Base-by-base conservation (phyloP, 495 filamentous ascomycete genomes). In the Polyplosphaeria fusca region DNA sequence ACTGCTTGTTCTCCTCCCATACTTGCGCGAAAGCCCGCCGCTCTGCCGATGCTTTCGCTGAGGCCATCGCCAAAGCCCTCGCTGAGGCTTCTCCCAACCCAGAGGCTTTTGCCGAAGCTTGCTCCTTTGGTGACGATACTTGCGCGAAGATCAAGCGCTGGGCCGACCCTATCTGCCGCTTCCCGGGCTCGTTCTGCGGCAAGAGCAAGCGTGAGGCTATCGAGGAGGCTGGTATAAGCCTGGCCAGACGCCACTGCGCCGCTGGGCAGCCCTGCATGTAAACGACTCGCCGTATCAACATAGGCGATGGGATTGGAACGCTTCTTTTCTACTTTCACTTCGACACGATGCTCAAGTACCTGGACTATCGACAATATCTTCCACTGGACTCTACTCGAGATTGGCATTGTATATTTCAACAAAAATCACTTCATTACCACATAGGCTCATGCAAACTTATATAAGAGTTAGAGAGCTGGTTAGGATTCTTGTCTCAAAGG, bases 1-100 rank as follows among this genome's bases (percentile, higher is more conserved):
- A 38, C 52, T 68, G 65, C 55, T 55, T 61, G 26, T 65, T 55
- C 11, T 45, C 50, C 9, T 40, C 39, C n/a, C 54, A 63, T 19
- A 27, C 42, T 25, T 63, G 60, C 45, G n/a, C 9, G 12, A 58
- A 35, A 14, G 30, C 30, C 30, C 30, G 30, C 14, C 30, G 30
- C 30, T 35, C 30, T 35, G 30, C 50, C 4, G 50, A 53, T 16
- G 37, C 50, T 1, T 13, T 43, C 1, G 50, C 50, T 7, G 38
- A 53, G 16, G 37, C 48, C 22, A 26, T 47, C 44, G 24, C 44
- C 22, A 47, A 24, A 23, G 44, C 44, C 13, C 26, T 24, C 18
- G 44, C 44, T 27, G 18, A 47, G 16, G 44, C 44, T n/a, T 25
- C 26, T 18, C 40, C 40, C 7, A 22, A 7, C 19, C 7, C 40